phyloP scores from a whole-genome alignment of 176 grass and related monocot species.

The Canna indica region DNA sequence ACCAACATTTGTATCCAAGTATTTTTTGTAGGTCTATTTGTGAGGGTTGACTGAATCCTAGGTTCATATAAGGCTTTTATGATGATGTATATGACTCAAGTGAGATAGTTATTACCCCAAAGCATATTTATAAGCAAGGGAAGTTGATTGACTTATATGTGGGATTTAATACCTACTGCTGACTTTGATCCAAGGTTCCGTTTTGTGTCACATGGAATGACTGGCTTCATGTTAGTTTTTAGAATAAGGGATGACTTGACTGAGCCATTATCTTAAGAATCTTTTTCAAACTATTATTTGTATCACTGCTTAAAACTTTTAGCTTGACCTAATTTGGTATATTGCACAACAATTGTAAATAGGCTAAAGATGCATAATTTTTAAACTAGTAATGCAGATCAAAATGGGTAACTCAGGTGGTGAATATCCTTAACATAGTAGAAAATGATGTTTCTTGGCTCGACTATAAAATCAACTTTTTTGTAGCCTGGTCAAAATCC shows the following conservation, averaged over 20 bases:
- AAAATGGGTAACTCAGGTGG: not conserved
- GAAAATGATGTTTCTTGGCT: not conserved
- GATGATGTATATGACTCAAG: too few relatives aligned
- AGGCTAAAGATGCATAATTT: not conserved
- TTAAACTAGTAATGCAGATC: not conserved
- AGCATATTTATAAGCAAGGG: not conserved
- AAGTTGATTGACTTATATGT: not conserved
- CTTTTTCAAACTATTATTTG: not conserved
- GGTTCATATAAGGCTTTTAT: too few relatives aligned
- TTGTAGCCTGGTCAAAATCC: conserved; percentile 63
- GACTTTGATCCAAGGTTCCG: not conserved
- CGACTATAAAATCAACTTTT: conserved; percentile 18
- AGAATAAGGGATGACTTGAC: not conserved
- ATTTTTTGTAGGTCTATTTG: too few relatives aligned
- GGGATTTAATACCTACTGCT: not conserved
- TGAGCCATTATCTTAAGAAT: not conserved
- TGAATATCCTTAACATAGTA: not conserved
- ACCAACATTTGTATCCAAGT: too few relatives aligned
- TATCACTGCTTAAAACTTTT: not conserved
- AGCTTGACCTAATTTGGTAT: not conserved
- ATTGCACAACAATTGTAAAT: not conserved
- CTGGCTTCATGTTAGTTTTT: not conserved
- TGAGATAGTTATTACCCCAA: not conserved
- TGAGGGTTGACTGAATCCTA: too few relatives aligned
- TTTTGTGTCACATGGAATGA: not conserved